Base-by-base conservation (phyloP, 768 basidiomycete genomes). In the Lentinula boryana region DNA sequence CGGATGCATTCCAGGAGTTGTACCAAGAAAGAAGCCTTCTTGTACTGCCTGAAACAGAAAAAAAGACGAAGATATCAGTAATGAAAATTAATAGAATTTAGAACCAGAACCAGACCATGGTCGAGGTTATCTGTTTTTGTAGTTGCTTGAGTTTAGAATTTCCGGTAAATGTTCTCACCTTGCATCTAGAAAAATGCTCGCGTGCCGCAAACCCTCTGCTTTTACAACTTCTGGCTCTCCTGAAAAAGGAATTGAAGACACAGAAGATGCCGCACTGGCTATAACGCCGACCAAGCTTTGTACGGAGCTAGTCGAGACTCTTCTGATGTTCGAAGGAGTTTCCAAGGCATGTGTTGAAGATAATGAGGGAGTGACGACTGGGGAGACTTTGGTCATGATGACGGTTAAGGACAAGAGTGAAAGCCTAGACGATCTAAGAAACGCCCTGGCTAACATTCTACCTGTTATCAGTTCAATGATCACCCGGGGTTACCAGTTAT, bases 151-250 rank as follows among this genome's bases (percentile, higher is more conserved):
- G 73, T 67, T 62, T 64, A 62, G 63, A 65, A 68, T 59, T 62
- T 62, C 70, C 67, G 61, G 63, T 62, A 67, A 67, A 51, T 67
- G 69, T 60, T 66, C 88, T 85, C 75, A 91, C 91, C 85, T 88
- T 50, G 89, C 81, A 64, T 89, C 81, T 58, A 93, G 71, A 64
- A 71, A 78, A 12, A 78, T 67, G 46, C 76, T 73, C 35, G 78
- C 78, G 71, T 91, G 86, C 33, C 76, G 78, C 63, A 93, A 67
- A 10, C 85, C 87, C 58, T 89, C 84, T 62, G 81, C 80, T 18
- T 75, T 74, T 18, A 82, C 78, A 35, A 78, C 76, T 63, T 82
- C 77, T 27, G 69, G 67, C 15, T 76, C 71, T 33, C 66, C 70
- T 23, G 72, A 65, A n/a, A 75, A 68, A 41, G 68, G 71, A 60